Evolutionary conservation across 495 filamentous ascomycete species (phyloP).

Genomic region (Glutinoglossum americanum): DNA sequence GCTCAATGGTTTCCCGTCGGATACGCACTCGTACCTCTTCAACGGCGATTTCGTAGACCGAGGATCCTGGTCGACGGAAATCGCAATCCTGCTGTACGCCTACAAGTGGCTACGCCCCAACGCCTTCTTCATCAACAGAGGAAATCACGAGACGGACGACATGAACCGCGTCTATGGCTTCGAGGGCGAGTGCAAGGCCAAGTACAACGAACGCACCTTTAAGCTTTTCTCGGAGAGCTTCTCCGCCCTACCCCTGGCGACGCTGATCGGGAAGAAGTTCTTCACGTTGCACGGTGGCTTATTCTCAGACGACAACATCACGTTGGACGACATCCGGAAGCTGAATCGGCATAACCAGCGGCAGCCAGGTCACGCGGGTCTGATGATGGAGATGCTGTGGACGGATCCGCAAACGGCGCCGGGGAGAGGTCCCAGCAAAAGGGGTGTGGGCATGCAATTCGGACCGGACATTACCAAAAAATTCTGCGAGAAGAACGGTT

Average conservation of each 20-base stretch:
- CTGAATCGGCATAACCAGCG: constrained; percentile 78
- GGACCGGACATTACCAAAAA: constrained; percentile 90
- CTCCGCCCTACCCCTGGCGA: constrained; percentile 81
- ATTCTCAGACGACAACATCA: constrained; percentile 91
- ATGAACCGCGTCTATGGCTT: constrained; percentile 99
- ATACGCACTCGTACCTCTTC: constrained; percentile 84
- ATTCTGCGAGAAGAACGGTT: constrained; percentile 88
- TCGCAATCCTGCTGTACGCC: constrained; percentile 80
- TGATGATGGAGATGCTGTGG: constrained; percentile 99
- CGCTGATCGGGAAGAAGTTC: constrained; percentile 77
- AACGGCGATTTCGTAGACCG: constrained; percentile 98
- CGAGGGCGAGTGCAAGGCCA: constrained; percentile 92
- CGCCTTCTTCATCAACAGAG: constrained; percentile 86
- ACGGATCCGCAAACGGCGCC: constrained; percentile 78
- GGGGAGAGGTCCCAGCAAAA: constrained; percentile 84
- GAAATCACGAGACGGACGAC: constrained; percentile 98
- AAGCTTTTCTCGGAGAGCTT: constrained; percentile 98
- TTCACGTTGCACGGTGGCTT: constrained; percentile 88
- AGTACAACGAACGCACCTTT: constrained; percentile 90
- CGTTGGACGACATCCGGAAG: constrained; percentile 81
- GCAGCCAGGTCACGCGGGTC: constrained; percentile 81
- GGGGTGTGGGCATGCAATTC: constrained; percentile 90
- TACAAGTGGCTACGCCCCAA: constrained; percentile 89
- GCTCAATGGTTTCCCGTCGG: constrained; percentile 63
- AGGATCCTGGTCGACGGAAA: constrained; percentile 92